Evolutionary conservation across 2,329 filamentous ascomycete genomes (phyloP).

Genomic region (Pseudogymnoascus sp.): DNA sequence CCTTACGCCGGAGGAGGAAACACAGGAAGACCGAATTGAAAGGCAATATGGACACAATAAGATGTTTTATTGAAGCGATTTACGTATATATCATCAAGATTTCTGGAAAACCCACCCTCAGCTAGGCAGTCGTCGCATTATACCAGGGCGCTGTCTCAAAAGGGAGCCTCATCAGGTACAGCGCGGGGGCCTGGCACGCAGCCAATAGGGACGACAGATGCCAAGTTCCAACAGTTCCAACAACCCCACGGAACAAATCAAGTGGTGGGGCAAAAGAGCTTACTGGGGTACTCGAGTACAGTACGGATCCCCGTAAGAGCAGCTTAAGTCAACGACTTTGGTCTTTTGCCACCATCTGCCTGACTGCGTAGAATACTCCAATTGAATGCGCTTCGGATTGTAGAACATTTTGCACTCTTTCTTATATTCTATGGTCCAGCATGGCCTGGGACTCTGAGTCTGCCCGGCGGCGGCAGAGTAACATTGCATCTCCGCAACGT

Average conservation of each 20-base stretch:
- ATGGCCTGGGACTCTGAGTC: conserved; percentile 24
- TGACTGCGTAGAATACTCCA: neutral
- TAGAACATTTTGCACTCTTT: neutral
- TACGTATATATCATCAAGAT: neutral
- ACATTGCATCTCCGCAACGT: conserved; percentile 18
- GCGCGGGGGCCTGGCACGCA: neutral
- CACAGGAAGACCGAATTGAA: neutral
- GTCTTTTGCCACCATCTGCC: neutral
- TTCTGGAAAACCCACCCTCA: neutral
- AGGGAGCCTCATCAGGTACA: conserved; percentile 1
- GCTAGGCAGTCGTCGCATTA: neutral
- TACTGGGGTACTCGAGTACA: neutral
- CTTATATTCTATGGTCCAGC: neutral
- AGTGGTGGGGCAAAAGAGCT: neutral
- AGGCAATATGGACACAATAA: neutral
- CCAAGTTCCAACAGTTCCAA: neutral
- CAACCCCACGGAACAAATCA: conserved; percentile 2
- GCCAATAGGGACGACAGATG: neutral
- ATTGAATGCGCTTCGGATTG: neutral
- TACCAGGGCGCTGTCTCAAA: neutral
- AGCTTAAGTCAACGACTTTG: conserved; percentile 5
- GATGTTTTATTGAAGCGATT: conserved; percentile 5
- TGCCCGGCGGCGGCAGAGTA: conserved; percentile 22
- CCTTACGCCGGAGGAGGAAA: neutral
- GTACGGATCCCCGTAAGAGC: neutral